Evolutionary conservation across 345 rosid species (phyloP).

Genomic region (Acer saccharum): DNA sequence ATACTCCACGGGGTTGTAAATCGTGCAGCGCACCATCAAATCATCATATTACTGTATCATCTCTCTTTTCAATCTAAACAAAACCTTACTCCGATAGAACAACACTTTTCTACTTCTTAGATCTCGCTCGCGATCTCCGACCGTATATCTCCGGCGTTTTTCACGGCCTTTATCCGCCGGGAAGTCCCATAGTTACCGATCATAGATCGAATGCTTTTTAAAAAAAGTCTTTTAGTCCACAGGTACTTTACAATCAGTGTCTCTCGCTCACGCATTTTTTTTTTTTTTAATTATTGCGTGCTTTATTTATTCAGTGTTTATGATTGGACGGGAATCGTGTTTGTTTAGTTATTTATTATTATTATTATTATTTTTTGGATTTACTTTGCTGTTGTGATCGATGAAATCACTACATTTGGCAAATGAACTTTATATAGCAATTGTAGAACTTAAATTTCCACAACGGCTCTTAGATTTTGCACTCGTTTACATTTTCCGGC

Average conservation of each 20-base stretch:
- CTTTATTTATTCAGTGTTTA: not conserved
- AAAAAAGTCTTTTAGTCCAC: slow-evolving; percentile 2
- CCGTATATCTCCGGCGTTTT: slow-evolving; percentile 32
- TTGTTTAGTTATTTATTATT: not conserved
- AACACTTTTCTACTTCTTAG: slow-evolving; percentile 11
- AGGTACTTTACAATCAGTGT: slow-evolving; percentile 17
- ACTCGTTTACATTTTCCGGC: not conserved
- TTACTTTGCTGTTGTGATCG: not conserved
- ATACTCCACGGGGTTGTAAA: slow-evolving; percentile 20
- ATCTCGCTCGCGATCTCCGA: slow-evolving; percentile 34
- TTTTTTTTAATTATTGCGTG: not conserved
- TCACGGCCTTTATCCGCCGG: slow-evolving; percentile 13
- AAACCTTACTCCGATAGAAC: slow-evolving; percentile 8
- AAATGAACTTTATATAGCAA: not conserved
- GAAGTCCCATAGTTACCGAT: slow-evolving; percentile 11
- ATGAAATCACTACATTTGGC: slow-evolving; percentile 12
- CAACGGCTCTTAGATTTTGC: not conserved
- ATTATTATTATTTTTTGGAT: too few relatives aligned
- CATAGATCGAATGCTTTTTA: slow-evolving; percentile 11
- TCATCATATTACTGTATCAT: slow-evolving; percentile 22
- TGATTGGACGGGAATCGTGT: slow-evolving; percentile 2
- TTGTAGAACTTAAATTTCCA: slow-evolving; percentile 1
- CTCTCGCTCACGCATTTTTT: not conserved
- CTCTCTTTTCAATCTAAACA: slow-evolving; percentile 11
- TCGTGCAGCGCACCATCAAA: slow-evolving; percentile 46